These are phyloP conservation scores for Puccinia horiana DNA, from an alignment of 1,284 basidiomycete genomes.

Conservation along the genomic window DNA sequence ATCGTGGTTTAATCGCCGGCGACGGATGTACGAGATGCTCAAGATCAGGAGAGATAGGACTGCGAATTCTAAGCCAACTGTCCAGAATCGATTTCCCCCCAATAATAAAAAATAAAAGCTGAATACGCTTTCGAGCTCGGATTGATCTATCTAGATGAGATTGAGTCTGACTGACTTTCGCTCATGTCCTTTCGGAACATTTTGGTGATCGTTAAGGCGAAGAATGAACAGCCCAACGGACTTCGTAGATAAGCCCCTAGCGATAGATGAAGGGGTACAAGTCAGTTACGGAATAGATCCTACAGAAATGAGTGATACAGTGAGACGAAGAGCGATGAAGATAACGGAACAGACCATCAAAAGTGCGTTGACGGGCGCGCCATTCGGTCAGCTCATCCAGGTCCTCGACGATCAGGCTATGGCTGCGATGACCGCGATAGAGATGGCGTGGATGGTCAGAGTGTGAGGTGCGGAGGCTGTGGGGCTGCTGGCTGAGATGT, in stretches of 20 bases:
- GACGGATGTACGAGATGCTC: constrained; percentile 15
- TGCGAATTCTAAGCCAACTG: constrained; percentile 30
- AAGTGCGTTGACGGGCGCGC: constrained; percentile 35
- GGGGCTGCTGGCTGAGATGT: neutral
- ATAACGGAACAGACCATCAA: constrained; percentile 3
- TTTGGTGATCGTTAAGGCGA: constrained; percentile 30
- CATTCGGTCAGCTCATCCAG: constrained; percentile 32
- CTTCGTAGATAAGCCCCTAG: constrained; percentile 36
- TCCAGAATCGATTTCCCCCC: neutral
- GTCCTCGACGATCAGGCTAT: constrained; percentile 34
- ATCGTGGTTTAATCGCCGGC: constrained; percentile 28
- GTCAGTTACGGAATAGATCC: neutral
- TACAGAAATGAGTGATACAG: neutral
- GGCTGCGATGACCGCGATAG: constrained; percentile 29
- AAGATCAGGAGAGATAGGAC: constrained; percentile 3
- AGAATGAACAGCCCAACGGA: constrained; percentile 15
- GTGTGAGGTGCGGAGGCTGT: neutral
- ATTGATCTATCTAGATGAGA: neutral
- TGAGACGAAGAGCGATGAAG: neutral
- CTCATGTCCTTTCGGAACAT: constrained; percentile 14
- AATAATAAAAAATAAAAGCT: neutral
- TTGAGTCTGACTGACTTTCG: neutral
- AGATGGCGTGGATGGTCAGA: constrained; percentile 7
- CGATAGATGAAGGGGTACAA: neutral
- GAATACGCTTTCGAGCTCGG: neutral